A percentile compares a stretch with the other conserved stretches of the same genome.
phyloP scores from a whole-genome alignment of 306 rosid genomes.

The Malus asiatica region DNA sequence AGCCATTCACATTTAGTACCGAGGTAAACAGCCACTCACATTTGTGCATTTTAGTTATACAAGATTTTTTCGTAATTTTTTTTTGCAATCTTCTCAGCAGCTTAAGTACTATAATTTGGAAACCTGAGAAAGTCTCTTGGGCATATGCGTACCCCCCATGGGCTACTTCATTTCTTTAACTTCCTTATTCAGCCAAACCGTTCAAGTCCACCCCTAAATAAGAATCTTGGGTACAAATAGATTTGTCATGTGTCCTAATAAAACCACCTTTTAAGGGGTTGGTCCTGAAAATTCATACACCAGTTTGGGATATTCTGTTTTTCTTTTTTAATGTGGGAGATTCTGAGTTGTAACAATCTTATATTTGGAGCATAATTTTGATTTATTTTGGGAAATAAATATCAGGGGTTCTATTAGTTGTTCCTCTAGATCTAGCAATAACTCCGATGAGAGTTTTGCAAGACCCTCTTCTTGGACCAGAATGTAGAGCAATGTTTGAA shows the following conservation, averaged over 20 bases:
- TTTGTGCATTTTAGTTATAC: neutral
- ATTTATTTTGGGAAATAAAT: neutral
- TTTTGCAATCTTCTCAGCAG: neutral
- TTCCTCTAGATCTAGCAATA: conserved; percentile 80
- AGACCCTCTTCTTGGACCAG: conserved; percentile 82
- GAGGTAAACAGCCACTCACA: neutral
- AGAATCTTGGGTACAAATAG: neutral
- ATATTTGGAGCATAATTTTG: neutral
- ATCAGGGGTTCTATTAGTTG: conserved; percentile 73
- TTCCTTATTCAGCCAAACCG: neutral
- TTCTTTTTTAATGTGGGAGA: neutral
- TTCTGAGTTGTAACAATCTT: neutral
- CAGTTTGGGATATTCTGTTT: neutral
- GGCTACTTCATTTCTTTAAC: neutral
- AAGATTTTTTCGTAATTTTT: neutral
- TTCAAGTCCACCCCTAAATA: neutral
- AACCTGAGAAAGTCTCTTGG: neutral
- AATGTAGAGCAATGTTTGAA: conserved; percentile 79
- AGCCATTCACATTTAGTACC: neutral
- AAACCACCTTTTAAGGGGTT: neutral
- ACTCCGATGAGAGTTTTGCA: conserved; percentile 98
- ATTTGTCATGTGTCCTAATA: neutral
- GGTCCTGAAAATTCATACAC: neutral
- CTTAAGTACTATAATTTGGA: neutral
- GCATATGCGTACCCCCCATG: neutral